Conservation (phyloP, 1,284 basidiomycete genomes). For the Boletellus deceptivus region DNA sequence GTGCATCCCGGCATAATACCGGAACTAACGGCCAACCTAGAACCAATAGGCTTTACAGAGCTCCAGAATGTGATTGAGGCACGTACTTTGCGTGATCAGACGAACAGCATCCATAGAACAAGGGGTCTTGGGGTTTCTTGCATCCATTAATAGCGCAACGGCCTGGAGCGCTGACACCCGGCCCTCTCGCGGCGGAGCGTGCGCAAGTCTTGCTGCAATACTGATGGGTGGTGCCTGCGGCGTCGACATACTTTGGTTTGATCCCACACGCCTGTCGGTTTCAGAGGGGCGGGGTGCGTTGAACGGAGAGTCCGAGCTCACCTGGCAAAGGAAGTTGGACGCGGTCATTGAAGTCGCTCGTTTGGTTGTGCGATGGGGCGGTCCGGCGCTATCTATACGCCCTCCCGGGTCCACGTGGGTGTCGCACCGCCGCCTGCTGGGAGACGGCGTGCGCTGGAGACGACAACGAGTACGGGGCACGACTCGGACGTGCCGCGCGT, state of each 20-base stretch:
- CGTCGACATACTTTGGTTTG: conserved; percentile 55
- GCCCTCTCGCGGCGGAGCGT: conserved; percentile 33
- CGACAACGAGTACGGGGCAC: conserved; percentile 13
- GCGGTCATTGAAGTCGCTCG: conserved; percentile 13
- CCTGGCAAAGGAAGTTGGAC: conserved; percentile 29
- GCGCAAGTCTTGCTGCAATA: conserved; percentile 64
- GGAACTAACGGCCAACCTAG: conserved; percentile 49
- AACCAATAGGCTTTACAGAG: conserved; percentile 10
- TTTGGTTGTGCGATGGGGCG: not conserved
- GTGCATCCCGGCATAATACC: conserved; percentile 47
- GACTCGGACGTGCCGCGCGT: conserved; percentile 20
- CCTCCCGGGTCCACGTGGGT: conserved; percentile 22
- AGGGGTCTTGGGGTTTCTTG: conserved; percentile 45
- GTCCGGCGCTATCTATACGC: conserved; percentile 24
- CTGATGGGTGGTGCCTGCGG: conserved; percentile 53
- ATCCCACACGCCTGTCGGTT: conserved; percentile 49
- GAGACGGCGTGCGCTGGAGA: not conserved
- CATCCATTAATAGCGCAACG: conserved; percentile 49
- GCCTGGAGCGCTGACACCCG: conserved; percentile 12
- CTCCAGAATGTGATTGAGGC: conserved; percentile 7
- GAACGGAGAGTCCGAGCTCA: conserved; percentile 12
- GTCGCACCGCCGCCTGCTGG: conserved; percentile 17
- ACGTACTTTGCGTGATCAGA: conserved; percentile 53
- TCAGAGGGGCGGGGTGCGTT: conserved; percentile 4
- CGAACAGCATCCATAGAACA: conserved; percentile 53